These are phyloP conservation scores for Penicillium egyptiacum DNA, from an alignment of 495 filamentous ascomycete genomes.

Conservation along the genomic window DNA sequence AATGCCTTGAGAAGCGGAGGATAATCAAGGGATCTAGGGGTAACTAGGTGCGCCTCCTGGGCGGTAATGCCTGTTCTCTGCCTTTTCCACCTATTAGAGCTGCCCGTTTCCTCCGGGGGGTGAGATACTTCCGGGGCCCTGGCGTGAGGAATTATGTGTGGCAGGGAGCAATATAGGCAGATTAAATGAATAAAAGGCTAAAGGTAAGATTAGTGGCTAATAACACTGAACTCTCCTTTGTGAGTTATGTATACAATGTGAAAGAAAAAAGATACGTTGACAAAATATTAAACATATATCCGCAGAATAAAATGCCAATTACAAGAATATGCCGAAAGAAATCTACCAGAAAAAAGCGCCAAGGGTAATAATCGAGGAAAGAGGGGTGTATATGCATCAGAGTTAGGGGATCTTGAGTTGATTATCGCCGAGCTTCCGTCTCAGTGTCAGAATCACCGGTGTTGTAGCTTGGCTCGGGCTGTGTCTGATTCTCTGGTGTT, in stretches of 20 bases:
- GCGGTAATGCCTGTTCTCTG: background rate
- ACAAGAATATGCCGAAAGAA: conserved; percentile 20
- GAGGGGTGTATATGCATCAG: background rate
- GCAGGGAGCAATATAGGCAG: conserved; percentile 1
- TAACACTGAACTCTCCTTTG: background rate
- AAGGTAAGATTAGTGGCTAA: conserved; percentile 5
- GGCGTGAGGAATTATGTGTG: background rate
- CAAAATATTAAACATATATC: conserved; percentile 21
- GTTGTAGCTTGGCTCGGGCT: conserved; percentile 1
- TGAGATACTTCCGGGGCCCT: background rate
- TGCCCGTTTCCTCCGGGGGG: background rate
- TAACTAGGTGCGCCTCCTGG: background rate
- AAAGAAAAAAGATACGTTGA: conserved; percentile 13
- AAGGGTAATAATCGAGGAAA: conserved; percentile 1
- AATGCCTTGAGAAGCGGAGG: conserved; percentile 4
- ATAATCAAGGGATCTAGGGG: background rate
- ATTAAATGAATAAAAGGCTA: conserved; percentile 11
- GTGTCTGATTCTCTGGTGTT: conserved; percentile 13
- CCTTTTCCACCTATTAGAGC: conserved; percentile 28
- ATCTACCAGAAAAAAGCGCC: conserved; percentile 5
- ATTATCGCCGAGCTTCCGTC: conserved; percentile 16
- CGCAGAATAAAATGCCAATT: conserved; percentile 30
- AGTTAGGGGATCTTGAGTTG: background rate
- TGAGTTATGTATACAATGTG: conserved; percentile 1
- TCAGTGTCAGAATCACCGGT: conserved; percentile 2